Evolutionary conservation across 2,329 filamentous ascomycete genomes (phyloP), one percentile per base, ranked within the genome.

Genomic region (Trichoderma atroviride): DNA sequence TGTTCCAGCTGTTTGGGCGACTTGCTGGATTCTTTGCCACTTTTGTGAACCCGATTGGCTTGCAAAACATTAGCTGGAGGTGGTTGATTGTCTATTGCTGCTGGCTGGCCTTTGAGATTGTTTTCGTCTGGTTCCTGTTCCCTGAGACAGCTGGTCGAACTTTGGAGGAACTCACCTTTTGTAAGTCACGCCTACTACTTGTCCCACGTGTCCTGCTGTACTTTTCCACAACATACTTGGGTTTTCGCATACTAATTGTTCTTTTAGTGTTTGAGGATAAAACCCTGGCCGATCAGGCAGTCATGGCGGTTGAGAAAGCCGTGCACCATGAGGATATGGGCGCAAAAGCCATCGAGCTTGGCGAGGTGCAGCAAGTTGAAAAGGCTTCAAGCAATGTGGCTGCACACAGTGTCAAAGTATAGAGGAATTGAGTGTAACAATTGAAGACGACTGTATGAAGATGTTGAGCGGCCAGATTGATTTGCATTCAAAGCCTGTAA

Each of bases 1-100:
- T 63, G 14, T 63, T 63, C 47, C 60, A 63, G 60, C 14, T 63
- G 1, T 63, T 63, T 40, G 60, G 60, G 1, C 60, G 60, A n/a
- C 47, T 63, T 11, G 14, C 60, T n/a, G 47, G 47, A 2, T 63
- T 63, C 27, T 63, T 63, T 31, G 60, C 60, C 14, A 63, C 60
- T 1, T 63, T 63, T 63, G 60, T 63, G 22, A 63, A 63, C 9
- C 60, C 60, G 3, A 63, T 63, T 11, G 60, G 60, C 22, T 1
- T 63, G 47, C 31, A 63, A n/a, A 63, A 63, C 22, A 63, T 63
- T 9, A 63, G 60, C 60, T 63, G 60, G 60, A 52, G 60, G 16
- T 63, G 60, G 60, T 22, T 63, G 14, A 63, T 63, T n/a, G 29
- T 63, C 22, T 63, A 63, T 47, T 63, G 60, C 22, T 63, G 60